A percentile compares a stretch with the other conserved stretches of the same genome.
These are phyloP conservation scores for Botryosphaeria dothidea DNA, from an alignment of 2,329 filamentous ascomycete genomes.

Conservation along the genomic window DNA sequence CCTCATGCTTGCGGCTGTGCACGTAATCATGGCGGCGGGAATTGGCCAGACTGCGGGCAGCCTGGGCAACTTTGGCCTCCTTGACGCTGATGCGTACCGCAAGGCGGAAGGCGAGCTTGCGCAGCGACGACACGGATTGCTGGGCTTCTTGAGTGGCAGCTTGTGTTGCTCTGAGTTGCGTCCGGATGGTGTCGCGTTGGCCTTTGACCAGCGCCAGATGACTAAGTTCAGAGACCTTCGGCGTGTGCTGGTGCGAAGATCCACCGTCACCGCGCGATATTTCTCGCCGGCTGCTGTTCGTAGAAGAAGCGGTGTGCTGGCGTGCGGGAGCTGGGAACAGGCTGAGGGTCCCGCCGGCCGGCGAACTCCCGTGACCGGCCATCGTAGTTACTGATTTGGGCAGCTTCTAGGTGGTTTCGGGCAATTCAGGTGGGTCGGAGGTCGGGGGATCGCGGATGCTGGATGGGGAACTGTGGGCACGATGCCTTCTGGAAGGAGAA, in stretches of 20 bases:
- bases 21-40: constrained; percentile 35
- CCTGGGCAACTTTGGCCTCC: constrained; percentile 38
- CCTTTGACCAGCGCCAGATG: constrained; percentile 38
- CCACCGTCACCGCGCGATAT: not conserved
- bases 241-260: not conserved
- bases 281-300: constrained; percentile 7
- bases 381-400: not conserved
- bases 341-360: constrained; percentile 6
- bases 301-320: constrained; percentile 19
- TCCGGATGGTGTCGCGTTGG: constrained; percentile 34
- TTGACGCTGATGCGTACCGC: constrained; percentile 42
- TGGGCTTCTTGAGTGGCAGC: constrained; percentile 35
- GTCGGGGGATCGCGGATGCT: constrained; percentile 10
- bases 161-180: constrained; percentile 35
- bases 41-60: constrained; percentile 33
- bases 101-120: constrained; percentile 39
- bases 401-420: not conserved
- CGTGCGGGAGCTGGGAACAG: constrained; percentile 12
- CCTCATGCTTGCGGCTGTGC: constrained; percentile 28
- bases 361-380: constrained; percentile 2
- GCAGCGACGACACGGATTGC: constrained; percentile 35
- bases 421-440: constrained; percentile 6
- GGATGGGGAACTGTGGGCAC: constrained; percentile 2
- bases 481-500: not conserved
- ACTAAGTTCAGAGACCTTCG: constrained; percentile 5